Percentiles rank a stretch among this genome's conserved stretches.
These are phyloP conservation scores for Starmerella cellae DNA, from an alignment of 805 yeast species.

Conservation along the genomic window DNA sequence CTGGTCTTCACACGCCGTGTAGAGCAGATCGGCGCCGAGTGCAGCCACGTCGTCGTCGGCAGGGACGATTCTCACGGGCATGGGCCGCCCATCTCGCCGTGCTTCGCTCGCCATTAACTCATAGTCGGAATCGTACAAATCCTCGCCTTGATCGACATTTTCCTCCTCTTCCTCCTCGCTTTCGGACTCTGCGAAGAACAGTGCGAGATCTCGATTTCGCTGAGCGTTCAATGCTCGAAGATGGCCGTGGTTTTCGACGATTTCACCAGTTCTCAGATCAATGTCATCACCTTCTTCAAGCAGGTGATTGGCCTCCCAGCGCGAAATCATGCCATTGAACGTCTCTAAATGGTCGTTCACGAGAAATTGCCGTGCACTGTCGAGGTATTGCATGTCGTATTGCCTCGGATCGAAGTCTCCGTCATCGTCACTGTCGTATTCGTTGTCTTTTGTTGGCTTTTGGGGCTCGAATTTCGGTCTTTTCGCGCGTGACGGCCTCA, in stretches of 20 bases:
- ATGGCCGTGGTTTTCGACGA: constrained; percentile 17
- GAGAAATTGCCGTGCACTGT: constrained; percentile 12
- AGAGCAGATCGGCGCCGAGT: constrained; percentile 3
- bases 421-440: constrained; percentile 7
- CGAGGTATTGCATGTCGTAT: constrained; percentile 14
- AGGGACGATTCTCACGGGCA: not conserved
- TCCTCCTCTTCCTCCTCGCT: constrained; percentile 4
- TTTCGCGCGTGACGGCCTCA: not conserved
- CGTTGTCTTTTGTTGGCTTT: not conserved
- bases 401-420: constrained; percentile 2
- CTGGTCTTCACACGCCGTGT: constrained; percentile 11
- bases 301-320: constrained; percentile 6
- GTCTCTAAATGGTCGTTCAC: constrained; percentile 10
- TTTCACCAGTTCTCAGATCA: constrained; percentile 14
- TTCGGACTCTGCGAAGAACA: not conserved
- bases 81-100: not conserved
- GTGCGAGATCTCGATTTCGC: constrained; percentile 1
- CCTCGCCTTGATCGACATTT: constrained; percentile 1
- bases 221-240: constrained; percentile 9
- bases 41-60: not conserved
- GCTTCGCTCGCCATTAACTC: not conserved
- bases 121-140: not conserved
- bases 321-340: constrained; percentile 6
- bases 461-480: not conserved
- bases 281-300: constrained; percentile 19